Conservation (phyloP, 2,329 filamentous ascomycete species). For the Pestalotiopsis sp. region DNA sequence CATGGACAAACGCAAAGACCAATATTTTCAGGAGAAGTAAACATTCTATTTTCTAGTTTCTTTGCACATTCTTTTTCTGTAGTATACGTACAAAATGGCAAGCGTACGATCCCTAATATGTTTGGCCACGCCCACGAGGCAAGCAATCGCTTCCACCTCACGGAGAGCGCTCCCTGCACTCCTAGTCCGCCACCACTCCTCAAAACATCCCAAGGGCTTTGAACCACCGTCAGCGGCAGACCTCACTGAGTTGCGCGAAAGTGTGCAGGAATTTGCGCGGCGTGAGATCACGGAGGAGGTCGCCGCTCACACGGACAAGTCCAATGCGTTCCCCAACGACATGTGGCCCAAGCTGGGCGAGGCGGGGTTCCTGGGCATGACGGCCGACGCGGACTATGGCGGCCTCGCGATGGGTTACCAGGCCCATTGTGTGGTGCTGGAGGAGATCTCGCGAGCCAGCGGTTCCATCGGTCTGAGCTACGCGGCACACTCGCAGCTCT, state of each 20-base stretch:
- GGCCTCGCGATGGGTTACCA: conserved; percentile 93
- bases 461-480: conserved; percentile 87
- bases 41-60: neutral
- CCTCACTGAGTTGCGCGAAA: conserved; percentile 77
- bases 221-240: conserved; percentile 70
- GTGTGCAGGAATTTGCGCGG: conserved; percentile 85
- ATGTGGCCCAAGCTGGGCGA: conserved; percentile 96
- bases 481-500: conserved; percentile 93
- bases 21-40: neutral
- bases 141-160: conserved; percentile 7
- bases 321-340: conserved; percentile 83
- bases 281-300: conserved; percentile 85
- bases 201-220: conserved; percentile 65
- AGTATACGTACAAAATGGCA: conserved; percentile 34
- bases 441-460: conserved; percentile 88
- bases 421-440: conserved; percentile 93
- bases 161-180: conserved; percentile 22
- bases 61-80: conserved; percentile 1
- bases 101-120: conserved; percentile 40
- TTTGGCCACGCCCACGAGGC: conserved; percentile 33
- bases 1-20: neutral
- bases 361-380: conserved; percentile 89
- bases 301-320: conserved; percentile 78
- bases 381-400: conserved; percentile 88
- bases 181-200: conserved; percentile 54